Evolutionary conservation across 768 basidiomycete species (phyloP).

Genomic region (Leccinum disarticulatum): DNA sequence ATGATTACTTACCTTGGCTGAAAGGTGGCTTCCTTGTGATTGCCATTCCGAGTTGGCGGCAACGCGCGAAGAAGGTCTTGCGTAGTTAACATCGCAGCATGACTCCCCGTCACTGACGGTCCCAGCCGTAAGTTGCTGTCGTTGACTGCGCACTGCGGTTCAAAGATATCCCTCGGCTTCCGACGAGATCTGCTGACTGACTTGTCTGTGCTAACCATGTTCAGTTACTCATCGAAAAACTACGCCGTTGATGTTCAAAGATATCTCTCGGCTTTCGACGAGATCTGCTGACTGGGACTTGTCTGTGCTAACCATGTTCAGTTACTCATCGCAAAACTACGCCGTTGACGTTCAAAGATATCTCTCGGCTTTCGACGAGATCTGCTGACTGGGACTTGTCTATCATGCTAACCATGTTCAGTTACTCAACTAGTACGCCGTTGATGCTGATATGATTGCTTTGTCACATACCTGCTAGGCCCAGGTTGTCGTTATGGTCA

Average conservation of each 20-base stretch:
- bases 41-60: constrained; percentile 11
- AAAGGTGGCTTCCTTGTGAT: constrained; percentile 12
- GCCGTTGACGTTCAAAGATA: too few species aligned
- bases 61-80: constrained; percentile 2
- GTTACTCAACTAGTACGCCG: neutral
- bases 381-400: neutral
- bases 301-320: too few species aligned
- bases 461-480: neutral
- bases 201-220: neutral
- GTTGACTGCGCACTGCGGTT: neutral
- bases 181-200: neutral
- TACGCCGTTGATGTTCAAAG: neutral
- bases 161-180: neutral
- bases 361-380: neutral
- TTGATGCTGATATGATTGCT: neutral
- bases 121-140: neutral
- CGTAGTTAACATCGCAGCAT: constrained; percentile 6
- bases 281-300: too few species aligned
- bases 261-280: too few species aligned
- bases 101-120: neutral
- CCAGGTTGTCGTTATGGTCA: neutral
- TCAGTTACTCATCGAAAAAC: neutral
- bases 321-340: too few species aligned
- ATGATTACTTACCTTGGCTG: constrained; percentile 18
- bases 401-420: neutral